Evolutionary conservation across 2,329 filamentous ascomycete genomes (phyloP).

Genomic region (Fusarium sp.): DNA sequence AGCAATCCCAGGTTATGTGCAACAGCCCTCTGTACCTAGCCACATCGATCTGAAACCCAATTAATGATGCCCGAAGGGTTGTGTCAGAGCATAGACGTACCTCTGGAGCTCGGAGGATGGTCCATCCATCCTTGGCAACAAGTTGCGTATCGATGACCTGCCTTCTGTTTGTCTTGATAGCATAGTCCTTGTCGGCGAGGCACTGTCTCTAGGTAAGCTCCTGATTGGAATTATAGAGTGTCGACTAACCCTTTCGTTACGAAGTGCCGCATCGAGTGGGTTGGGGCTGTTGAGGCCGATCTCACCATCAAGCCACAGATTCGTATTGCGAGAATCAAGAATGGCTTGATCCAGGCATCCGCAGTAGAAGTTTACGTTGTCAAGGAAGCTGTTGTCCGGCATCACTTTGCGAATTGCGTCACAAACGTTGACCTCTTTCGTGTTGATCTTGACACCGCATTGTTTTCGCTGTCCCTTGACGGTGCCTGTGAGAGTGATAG

Average conservation of each 20-base stretch:
- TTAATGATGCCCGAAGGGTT: too few relatives aligned
- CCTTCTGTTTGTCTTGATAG: background rate
- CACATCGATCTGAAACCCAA: background rate
- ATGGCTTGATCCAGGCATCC: background rate
- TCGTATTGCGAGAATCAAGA: background rate
- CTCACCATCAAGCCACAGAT: background rate
- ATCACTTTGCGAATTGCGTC: background rate
- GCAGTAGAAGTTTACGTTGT: background rate
- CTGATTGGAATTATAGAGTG: too few relatives aligned
- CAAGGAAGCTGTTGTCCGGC: background rate
- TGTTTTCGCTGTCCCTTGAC: background rate
- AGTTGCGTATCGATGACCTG: background rate
- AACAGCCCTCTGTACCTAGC: background rate
- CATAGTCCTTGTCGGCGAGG: background rate
- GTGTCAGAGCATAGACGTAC: background rate
- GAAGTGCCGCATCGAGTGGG: background rate
- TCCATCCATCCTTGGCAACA: background rate
- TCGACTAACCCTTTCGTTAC: background rate
- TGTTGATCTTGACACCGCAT: background rate
- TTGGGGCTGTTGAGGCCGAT: background rate
- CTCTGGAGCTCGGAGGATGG: background rate
- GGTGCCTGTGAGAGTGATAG: too few relatives aligned
- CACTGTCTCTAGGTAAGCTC: background rate
- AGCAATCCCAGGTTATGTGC: background rate
- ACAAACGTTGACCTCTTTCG: background rate